A percentile compares a stretch with the other conserved stretches of the same genome.
phyloP scores from a whole-genome alignment of 2,329 filamentous ascomycete species.

The Apiospora saccharicola region DNA sequence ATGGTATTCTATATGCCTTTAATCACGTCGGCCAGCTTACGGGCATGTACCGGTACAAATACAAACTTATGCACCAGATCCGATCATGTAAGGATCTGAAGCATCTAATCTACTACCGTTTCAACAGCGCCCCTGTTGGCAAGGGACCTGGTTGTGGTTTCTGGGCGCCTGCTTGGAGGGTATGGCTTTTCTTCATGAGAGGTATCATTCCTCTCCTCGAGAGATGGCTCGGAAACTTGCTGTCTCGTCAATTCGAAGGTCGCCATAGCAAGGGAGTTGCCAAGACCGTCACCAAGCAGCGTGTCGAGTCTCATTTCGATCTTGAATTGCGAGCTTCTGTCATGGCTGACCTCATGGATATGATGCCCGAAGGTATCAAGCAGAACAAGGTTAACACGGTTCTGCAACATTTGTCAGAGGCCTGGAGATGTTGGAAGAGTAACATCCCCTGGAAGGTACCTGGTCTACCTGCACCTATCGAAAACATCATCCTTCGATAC shows the following conservation, averaged over 20 bases:
- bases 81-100: constrained; percentile 98
- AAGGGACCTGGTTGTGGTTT: constrained; percentile 98
- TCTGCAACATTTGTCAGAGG: constrained; percentile 94
- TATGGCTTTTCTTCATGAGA: constrained; percentile 99
- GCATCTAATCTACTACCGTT: constrained; percentile 98
- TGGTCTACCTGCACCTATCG: constrained; percentile 92
- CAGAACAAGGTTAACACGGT: constrained; percentile 99
- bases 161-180: constrained; percentile 98
- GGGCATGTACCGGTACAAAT: constrained; percentile 99
- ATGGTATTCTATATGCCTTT: constrained; percentile 99
- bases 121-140: constrained; percentile 95
- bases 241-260: constrained; percentile 97
- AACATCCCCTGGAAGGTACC: constrained; percentile 99
- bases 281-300: constrained; percentile 98
- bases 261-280: constrained; percentile 98
- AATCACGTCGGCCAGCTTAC: constrained; percentile 98
- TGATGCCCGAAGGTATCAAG: constrained; percentile 99
- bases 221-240: constrained; percentile 94
- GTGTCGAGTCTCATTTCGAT: constrained; percentile 98
- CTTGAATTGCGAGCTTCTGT: constrained; percentile 96
- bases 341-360: constrained; percentile 99
- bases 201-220: constrained; percentile 97
- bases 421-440: constrained; percentile 99
- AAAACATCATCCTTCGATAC: constrained; percentile 98
- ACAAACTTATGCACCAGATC: constrained; percentile 99